A percentile compares a stretch with the other conserved stretches of the same genome.
phyloP scores from a whole-genome alignment of 2,329 filamentous ascomycete species.

The Cryphonectria nitschkei region DNA sequence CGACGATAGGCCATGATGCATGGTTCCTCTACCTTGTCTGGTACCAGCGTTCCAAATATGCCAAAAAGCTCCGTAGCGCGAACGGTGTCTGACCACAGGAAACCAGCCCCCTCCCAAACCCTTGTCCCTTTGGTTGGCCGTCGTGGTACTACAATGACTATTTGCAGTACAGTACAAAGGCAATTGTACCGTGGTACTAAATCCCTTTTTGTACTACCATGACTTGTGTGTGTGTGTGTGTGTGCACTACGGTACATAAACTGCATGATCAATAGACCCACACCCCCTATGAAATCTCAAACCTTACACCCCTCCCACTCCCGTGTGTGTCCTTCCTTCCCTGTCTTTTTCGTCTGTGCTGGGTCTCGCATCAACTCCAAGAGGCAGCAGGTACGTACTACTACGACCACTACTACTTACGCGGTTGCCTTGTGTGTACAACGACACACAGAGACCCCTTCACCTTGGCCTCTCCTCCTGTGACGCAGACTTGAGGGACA shows the following conservation, averaged over 20 bases:
- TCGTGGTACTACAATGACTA: too few species aligned
- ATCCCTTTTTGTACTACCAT: background rate
- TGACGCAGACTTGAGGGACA: background rate
- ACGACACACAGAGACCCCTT: conserved; percentile 25
- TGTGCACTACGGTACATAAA: background rate
- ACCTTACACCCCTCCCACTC: background rate
- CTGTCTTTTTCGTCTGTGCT: background rate
- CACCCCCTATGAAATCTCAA: background rate
- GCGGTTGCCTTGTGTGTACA: background rate
- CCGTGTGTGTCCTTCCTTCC: background rate
- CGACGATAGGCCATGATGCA: background rate
- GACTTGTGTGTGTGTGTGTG: background rate
- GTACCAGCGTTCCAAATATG: conserved; percentile 1
- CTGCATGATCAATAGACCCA: background rate
- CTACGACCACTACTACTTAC: too few species aligned
- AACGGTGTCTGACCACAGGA: conserved; percentile 6
- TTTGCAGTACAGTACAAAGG: background rate
- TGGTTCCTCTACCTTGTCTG: background rate
- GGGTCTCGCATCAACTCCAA: background rate
- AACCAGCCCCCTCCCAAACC: background rate
- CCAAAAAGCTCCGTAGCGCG: conserved; percentile 18
- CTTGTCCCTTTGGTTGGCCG: too few species aligned
- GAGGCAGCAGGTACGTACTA: background rate
- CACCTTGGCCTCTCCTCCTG: background rate
- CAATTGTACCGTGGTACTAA: background rate